phyloP scores from a whole-genome alignment of 495 filamentous ascomycete genomes.

The Hapsidospora chrysogenum region DNA sequence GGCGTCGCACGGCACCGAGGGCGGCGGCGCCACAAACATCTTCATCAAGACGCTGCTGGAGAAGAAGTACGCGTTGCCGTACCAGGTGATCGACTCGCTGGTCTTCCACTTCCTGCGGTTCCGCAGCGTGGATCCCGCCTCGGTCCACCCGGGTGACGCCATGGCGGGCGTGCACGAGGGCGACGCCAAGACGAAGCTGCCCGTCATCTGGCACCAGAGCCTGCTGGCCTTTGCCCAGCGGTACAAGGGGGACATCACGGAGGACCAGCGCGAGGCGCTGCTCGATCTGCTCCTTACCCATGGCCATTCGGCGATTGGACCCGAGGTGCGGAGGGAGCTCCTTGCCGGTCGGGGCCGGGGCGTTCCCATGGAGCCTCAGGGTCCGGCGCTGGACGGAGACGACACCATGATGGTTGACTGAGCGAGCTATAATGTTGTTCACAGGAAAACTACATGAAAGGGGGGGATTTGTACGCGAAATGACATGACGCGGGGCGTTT shows the following conservation, averaged over 20 bases:
- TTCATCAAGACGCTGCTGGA: constrained; percentile 86
- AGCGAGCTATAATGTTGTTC: too few species aligned
- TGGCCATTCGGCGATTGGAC: constrained; percentile 77
- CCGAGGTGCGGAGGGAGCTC: constrained; percentile 81
- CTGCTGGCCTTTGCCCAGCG: constrained; percentile 82
- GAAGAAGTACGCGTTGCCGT: constrained; percentile 89
- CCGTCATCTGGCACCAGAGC: constrained; percentile 78
- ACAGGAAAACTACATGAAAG: too few species aligned
- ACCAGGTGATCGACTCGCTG: constrained; percentile 82
- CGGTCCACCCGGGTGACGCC: constrained; percentile 18
- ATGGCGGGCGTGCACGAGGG: constrained; percentile 24
- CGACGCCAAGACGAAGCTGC: constrained; percentile 39
- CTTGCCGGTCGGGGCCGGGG: constrained; percentile 80
- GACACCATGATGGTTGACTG: constrained; percentile 69
- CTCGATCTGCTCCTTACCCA: constrained; percentile 75
- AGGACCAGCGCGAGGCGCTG: constrained; percentile 53
- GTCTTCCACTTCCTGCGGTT: constrained; percentile 96
- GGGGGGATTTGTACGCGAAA: too few species aligned
- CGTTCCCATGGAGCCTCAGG: constrained; percentile 40
- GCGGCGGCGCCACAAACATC: constrained; percentile 70
- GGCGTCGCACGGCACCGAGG: constrained; percentile 51
- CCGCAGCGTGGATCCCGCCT: constrained; percentile 34
- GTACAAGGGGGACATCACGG: constrained; percentile 68
- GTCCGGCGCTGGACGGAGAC: constrained; percentile 47
- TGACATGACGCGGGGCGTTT: too few species aligned